Evolutionary conservation across 1,284 basidiomycete species (phyloP), one percentile per base, ranked within the genome.

Genomic region (Cystobasidium pallidum): DNA sequence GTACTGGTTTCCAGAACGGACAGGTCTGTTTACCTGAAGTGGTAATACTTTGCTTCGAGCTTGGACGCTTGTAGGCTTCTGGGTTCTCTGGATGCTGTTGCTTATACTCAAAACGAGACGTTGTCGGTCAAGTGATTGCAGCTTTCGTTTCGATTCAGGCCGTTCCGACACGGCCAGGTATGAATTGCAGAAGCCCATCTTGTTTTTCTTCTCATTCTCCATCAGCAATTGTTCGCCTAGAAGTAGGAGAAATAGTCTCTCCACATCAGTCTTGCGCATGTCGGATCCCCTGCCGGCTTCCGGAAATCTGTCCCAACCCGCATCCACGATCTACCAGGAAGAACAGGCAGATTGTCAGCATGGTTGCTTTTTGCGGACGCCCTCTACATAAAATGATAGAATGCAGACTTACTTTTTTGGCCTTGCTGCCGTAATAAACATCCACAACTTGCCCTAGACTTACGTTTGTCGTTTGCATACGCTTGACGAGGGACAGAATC

Each of bases 361-460:
- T 13, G n/a, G 24, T 2, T 24, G n/a, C 24, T 11, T 11, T 47
- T 3, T 47, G 13, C 10, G 10, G n/a, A 34, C 7, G 36, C 36
- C 26, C 15, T n/a, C n/a, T 10, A 15, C 3, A 41, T 49, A 4
- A 17, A 19, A 45, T n/a, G 24, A n/a, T 39, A 15, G 3, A 32
- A 1, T 21, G 15, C 32, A n/a, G 8, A 19, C 57, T 43, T 41
- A 77, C 79, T 68, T 85, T 84, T 39, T 81, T 79, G 28, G 77
- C 82, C 61, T 85, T 86, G 61, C 85, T 85, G 8, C 91, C 91
- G 55, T 84, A 83, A 80, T 89, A 87, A 2, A 88, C 85, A 47
- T 85, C 84, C 43, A 86, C 66, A 82, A 78, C 0, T 78, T 85
- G 83, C 76, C 85, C 82, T 73, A 83, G 73, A 34, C 45, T 62